Evolutionary conservation across 371 early-diverging fungal species (phyloP), one percentile per base, ranked within the genome.

Genomic region (Mortierella sp.): DNA sequence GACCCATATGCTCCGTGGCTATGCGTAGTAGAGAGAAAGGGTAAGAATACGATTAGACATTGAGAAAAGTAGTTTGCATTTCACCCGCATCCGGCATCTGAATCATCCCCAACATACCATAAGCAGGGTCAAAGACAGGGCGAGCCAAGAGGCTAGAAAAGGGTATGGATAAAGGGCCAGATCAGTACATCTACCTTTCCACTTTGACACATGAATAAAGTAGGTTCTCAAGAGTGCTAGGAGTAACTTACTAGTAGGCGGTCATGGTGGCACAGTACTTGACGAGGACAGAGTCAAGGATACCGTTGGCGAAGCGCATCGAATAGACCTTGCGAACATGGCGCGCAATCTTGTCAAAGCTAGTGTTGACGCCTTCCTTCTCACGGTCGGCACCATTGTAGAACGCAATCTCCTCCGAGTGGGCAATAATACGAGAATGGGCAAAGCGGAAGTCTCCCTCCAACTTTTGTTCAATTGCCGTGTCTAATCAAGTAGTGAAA

Each of bases 241-340:
- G 71, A 46, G 24, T 11, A 5, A 88, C 92, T 89, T 91, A 93
- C 93, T 93, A 92, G 79, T 96, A 97, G 31, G 97, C 97, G 40
- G 96, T 92, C 91, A 96, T 95, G 50, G 97, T 97, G 73, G 97
- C 97, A 55, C 93, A 93, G 79, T 96, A 96, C 88, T 96, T 96
- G 76, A 97, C 96, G 71, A 96, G 89, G 73, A 97, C 95, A 43
- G 95, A 95, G 79, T 95, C 95, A 80, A 95, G 91, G 71, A 96
- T 94, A 57, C 96, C 96, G 82, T 96, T 95, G 50, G 92, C 79
- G 79, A 96, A 94, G 53, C 96, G 93, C 76, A 95, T 89, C 13
- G 92, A 91, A 78, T 94, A 96, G 13, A 97, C 95, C 73, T 90
- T 89, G 74, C 95, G 94, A 40, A 95, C 93, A 87, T 98, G 98